Evolutionary conservation across 257 asterid genomes (phyloP), one percentile per base, ranked within the genome.

Genomic region (Linaria vulgaris): DNA sequence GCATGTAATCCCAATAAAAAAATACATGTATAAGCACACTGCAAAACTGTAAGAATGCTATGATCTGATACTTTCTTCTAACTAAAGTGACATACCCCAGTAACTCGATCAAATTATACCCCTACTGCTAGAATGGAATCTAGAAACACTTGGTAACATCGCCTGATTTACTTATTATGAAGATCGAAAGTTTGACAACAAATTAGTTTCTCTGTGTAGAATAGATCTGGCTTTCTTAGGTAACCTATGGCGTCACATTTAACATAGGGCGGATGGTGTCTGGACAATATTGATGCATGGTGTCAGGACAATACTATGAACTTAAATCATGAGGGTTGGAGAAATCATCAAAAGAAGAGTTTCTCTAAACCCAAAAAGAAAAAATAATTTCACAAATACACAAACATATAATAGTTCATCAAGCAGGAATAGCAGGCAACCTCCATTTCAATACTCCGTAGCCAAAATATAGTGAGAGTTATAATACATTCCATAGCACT

Each of bases 221-320:
- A 8, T 44, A 19, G 49, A 44, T 44, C 49, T 13, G 2, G 49
- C 15, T 30, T 30, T 44, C 49, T 44, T 6, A 44, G 19, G 17
- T 44, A 3, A 17, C 3, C 49, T 44, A 44, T 19, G 1, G 5
- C 0, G n/a, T n/a, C n/a, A n/a, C n/a, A n/a, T n/a, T n/a, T n/a
- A 44, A 12, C 16, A 13, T 44, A 44, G 13, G 3, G 15, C 11
- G 41, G 41, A 34, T 34, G 41, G 41, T 11, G 41, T 30, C 41
- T 34, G 41, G 41, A 30, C 41, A 34, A 34, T 34, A 34, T 34
- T 34, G 10, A 44, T 44, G 17, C 13, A 12, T 43, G 49, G 49
- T 44, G 49, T 44, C 5, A 20, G 64, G 22, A 56, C 47, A 56
- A 16, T 56, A 19, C 17, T 56, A n/a, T 56, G 11, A 34, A 37